Conservation (phyloP, 768 basidiomycete species). For the Termitomyces sp. region DNA sequence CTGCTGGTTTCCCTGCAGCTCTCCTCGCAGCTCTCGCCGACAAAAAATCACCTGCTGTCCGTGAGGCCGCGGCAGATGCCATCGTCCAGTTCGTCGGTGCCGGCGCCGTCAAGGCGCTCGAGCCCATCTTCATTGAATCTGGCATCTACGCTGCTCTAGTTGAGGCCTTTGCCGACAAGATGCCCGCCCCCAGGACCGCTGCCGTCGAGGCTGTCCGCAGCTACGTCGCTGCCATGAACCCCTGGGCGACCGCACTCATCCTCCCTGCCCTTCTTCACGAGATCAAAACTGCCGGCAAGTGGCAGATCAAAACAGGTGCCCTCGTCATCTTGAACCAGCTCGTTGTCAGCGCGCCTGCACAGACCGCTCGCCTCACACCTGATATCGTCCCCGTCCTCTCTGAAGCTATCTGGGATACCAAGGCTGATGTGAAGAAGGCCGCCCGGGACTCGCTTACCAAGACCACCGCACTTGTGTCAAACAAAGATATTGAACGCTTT, state of each 20-base stretch:
- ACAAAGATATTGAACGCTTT: constrained; percentile 97
- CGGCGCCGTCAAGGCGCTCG: constrained; percentile 76
- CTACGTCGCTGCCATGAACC: constrained; percentile 75
- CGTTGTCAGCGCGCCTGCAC: constrained; percentile 72
- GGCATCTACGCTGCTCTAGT: constrained; percentile 84
- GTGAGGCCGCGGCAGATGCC: constrained; percentile 81
- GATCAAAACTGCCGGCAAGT: constrained; percentile 94
- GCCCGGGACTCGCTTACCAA: constrained; percentile 93
- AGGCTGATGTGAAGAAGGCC: constrained; percentile 98
- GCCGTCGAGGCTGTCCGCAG: constrained; percentile 78
- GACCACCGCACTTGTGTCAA: constrained; percentile 89
- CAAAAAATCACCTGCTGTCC: constrained; percentile 91
- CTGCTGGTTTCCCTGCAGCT: constrained; percentile 66
- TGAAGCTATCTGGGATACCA: constrained; percentile 98
- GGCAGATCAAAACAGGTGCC: constrained; percentile 93
- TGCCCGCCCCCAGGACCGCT: constrained; percentile 78
- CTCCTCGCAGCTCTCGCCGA: constrained; percentile 81
- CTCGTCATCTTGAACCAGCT: constrained; percentile 82
- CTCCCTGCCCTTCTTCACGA: constrained; percentile 87
- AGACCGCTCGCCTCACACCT: constrained; percentile 86
- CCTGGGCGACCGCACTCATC: constrained; percentile 79
- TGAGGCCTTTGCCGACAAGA: constrained; percentile 94
- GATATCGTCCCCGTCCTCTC: constrained; percentile 92
- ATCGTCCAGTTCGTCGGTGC: constrained; percentile 59
- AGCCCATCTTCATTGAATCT: constrained; percentile 83